Percentiles rank a stretch among this genome's conserved stretches.
Evolutionary conservation across 192 early-diverging fungal species (phyloP).

Genomic region (Thamnidium elegans): DNA sequence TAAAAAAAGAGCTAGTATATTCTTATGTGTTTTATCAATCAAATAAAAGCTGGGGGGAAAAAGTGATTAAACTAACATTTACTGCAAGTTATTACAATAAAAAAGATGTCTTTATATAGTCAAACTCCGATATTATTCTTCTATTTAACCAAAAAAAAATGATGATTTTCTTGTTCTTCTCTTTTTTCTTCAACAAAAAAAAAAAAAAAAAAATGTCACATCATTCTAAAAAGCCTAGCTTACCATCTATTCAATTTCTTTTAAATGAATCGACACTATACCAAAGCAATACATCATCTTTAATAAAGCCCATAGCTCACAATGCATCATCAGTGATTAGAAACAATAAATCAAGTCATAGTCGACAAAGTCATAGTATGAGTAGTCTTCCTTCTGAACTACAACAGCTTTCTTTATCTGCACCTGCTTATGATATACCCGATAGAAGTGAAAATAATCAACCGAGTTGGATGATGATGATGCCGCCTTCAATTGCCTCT

Average conservation of each 20-base stretch:
- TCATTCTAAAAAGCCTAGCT: not conserved
- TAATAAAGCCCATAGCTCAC: not conserved
- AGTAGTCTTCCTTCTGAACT: slow-evolving; percentile 19
- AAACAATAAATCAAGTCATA: not conserved
- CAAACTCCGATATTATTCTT: no score
- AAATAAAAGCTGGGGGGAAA: no score
- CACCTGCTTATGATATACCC: slow-evolving; percentile 1
- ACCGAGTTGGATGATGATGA: slow-evolving; percentile 12
- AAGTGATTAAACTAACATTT: no score
- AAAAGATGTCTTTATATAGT: no score
- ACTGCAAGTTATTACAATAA: no score
- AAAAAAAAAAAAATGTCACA: slow-evolving; percentile 1
- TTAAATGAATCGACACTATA: not conserved
- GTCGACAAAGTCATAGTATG: not conserved
- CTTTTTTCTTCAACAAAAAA: not conserved
- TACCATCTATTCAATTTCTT: slow-evolving; percentile 22
- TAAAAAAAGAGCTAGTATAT: no score
- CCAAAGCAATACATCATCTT: not conserved
- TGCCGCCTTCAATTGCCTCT: not conserved
- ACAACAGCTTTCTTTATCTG: slow-evolving; percentile 14
- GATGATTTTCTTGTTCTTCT: not conserved
- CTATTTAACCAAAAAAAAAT: no score
- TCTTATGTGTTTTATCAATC: no score
- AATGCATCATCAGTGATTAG: not conserved
- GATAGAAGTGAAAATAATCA: slow-evolving; percentile 2